These are phyloP conservation scores for Pseudopyrenochaeta lycopersici DNA, from an alignment of 2,329 filamentous ascomycete species.

Conservation along the genomic window DNA sequence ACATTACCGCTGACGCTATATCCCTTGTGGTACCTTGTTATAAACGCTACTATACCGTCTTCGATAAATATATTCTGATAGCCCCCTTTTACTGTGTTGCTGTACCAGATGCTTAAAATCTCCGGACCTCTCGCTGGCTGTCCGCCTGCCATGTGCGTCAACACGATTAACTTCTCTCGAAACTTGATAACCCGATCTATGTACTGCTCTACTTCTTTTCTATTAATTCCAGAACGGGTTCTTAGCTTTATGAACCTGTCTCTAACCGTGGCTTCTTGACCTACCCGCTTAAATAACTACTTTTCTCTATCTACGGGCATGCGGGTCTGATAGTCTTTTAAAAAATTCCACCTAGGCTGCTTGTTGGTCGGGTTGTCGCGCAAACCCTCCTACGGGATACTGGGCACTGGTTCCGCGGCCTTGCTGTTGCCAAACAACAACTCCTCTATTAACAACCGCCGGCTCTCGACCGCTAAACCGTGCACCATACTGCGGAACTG, in stretches of 20 bases:
- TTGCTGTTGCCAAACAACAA: conserved; percentile 1
- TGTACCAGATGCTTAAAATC: background rate
- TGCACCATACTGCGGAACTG: conserved; percentile 16
- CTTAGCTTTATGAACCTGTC: conserved; percentile 5
- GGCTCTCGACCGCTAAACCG: background rate
- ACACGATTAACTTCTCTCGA: conserved; percentile 22
- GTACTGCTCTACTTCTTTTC: background rate
- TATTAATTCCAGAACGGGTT: background rate
- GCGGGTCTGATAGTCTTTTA: conserved; percentile 10
- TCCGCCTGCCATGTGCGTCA: background rate
- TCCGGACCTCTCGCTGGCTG: background rate
- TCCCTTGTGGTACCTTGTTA: background rate
- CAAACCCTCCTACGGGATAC: conserved; percentile 1
- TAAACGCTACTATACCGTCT: background rate
- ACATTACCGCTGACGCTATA: background rate
- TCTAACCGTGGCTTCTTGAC: background rate
- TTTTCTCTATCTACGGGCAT: conserved; percentile 1
- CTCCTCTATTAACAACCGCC: background rate
- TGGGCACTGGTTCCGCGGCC: background rate
- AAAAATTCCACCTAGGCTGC: conserved; percentile 13
- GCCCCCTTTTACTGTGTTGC: background rate
- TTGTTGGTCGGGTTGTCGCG: conserved; percentile 8
- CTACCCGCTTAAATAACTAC: background rate
- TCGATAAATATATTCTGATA: background rate
- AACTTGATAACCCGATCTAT: conserved; percentile 9